A percentile compares a stretch with the other conserved stretches of the same genome.
These are phyloP conservation scores for Allomyces arbusculus DNA, from an alignment of 192 early-diverging fungal genomes.

Conservation along the genomic window DNA sequence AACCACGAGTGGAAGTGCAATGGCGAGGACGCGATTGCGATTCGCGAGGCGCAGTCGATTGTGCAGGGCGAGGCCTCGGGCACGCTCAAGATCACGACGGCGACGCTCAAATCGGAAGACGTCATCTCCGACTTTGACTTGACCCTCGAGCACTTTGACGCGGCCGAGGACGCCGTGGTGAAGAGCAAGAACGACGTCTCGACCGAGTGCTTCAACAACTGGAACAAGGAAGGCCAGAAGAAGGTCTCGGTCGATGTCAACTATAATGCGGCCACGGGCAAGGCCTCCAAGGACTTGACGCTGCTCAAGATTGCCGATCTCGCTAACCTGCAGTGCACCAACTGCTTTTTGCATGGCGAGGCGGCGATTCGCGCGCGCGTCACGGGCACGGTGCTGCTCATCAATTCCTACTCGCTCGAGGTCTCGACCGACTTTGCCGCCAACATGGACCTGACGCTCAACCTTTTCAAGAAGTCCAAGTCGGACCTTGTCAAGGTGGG, in stretches of 20 bases:
- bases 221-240: not conserved
- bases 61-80: not conserved
- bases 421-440: not conserved
- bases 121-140: not conserved
- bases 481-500: not conserved
- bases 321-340: not conserved
- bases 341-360: not conserved
- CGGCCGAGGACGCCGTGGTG: not conserved
- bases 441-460: not conserved
- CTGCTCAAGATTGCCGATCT: not conserved
- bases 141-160: not conserved
- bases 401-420: not conserved
- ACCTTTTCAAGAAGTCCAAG: not conserved
- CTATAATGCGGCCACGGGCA: not conserved
- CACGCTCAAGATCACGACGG: slow-evolving; percentile 1
- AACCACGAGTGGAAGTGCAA: not conserved
- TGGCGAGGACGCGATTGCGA: not conserved
- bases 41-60: not conserved
- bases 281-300: not conserved
- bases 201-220: not conserved
- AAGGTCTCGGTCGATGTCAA: not conserved
- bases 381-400: not conserved
- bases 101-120: not conserved
- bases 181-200: not conserved
- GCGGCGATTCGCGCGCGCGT: not conserved